Base-by-base conservation (phyloP, 1,284 basidiomycete genomes). In the Microbotryum violaceum region DNA sequence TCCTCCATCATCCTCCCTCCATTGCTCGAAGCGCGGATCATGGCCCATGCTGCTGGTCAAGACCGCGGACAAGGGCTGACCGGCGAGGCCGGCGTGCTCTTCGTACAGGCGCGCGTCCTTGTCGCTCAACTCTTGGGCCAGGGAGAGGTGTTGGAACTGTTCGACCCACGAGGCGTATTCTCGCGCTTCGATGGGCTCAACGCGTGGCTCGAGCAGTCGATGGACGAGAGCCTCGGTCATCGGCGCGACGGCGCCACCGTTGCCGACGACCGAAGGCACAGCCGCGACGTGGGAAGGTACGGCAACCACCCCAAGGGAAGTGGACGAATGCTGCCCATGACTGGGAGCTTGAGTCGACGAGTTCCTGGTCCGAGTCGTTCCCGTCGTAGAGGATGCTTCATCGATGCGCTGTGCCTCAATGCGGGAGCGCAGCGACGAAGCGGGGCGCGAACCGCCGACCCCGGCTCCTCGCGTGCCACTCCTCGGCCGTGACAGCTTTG, bases 111-210 rank as follows among this genome's bases (percentile, higher is more conserved):
- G 2, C 31, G 55, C 49, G 47, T 78, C 75, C 57, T 77, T 75
- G 60, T 78, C 78, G 21, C 23, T 75, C 66, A 58, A 71, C 67
- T 57, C 75, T 47, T 59, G 65, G 25, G 49, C 53, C n/a, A 60
- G 44, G 21, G 54, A 58, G n/a, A 62, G 53, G 33, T 54, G 55
- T 20, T 49, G 45, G 37, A 54, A 64, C 54, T 68, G 54, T 42
- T 57, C 44, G 7, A 76, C 79, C 45, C 64, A 87, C 84, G 85
- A 85, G 68, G 86, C 83, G 75, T 96, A 96, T 72, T 94, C 90
- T 3, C 79, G 76, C 61, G 83, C 79, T 72, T 90, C 87, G 46
- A 81, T 79, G 29, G 81, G 79, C 2, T 82, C 81, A 12, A 87
- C 84, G 4, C 78, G 77, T 1, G 90, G 89, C 21, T 76, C 72